Evolutionary conservation across 2,329 filamentous ascomycete species (phyloP).

Genomic region (Fusarium avenaceum): DNA sequence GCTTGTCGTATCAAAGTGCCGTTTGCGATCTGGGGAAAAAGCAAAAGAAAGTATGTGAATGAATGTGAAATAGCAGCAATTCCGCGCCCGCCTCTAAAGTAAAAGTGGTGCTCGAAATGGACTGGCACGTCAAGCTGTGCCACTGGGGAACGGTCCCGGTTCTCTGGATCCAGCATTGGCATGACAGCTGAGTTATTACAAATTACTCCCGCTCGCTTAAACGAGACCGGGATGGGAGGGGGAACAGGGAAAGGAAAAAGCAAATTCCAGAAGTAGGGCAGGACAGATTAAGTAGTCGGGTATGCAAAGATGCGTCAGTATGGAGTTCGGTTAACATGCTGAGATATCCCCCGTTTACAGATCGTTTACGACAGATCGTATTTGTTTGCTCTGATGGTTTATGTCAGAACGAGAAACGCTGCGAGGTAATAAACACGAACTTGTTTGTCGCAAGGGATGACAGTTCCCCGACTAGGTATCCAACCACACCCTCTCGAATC

Average conservation of each 20-base stretch:
- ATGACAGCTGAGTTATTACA: constrained; percentile 26
- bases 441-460: constrained; percentile 11
- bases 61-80: not conserved
- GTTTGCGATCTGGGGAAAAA: constrained; percentile 24
- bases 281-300: not conserved
- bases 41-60: not conserved
- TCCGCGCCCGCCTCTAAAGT: constrained; percentile 10
- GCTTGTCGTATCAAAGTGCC: constrained; percentile 2
- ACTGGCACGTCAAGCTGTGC: not conserved
- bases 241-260: constrained; percentile 9
- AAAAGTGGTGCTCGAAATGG: constrained; percentile 13
- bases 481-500: not conserved
- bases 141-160: not conserved
- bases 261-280: not conserved
- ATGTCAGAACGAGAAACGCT: not conserved
- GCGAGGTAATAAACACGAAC: no score
- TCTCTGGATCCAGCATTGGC: not conserved
- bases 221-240: not conserved
- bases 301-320: not conserved
- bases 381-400: not conserved
- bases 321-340: not conserved
- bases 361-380: constrained; percentile 11
- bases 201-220: not conserved
- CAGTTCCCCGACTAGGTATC: not conserved
- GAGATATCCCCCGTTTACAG: not conserved